Evolutionary conservation across 768 basidiomycete genomes (phyloP).

Genomic region (Tulasnella sp.): DNA sequence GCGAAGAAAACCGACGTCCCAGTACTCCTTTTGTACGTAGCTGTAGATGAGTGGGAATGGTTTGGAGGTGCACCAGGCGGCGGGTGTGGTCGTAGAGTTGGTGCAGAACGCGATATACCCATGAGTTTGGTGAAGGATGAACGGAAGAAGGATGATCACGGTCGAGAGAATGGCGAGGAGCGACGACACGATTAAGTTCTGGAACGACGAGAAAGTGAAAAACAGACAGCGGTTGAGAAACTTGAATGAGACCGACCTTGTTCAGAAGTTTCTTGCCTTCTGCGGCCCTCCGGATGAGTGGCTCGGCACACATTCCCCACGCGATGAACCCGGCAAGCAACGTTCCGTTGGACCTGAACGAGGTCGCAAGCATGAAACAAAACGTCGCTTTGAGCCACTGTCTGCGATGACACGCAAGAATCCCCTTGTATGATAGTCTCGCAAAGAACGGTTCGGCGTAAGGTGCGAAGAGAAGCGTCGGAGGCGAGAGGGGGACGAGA

Average conservation of each 20-base stretch:
- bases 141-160: slow-evolving; percentile 37
- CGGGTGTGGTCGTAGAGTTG: background rate
- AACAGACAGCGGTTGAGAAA: background rate
- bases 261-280: too few species aligned
- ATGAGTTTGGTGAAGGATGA: slow-evolving; percentile 54
- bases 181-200: background rate
- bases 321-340: slow-evolving; percentile 64
- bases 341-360: slow-evolving; percentile 70
- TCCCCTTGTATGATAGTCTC: slow-evolving; percentile 62
- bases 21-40: slow-evolving; percentile 74
- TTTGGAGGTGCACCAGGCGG: slow-evolving; percentile 17
- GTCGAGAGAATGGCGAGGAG: background rate
- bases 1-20: slow-evolving; percentile 72
- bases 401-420: slow-evolving; percentile 40
- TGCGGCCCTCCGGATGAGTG: slow-evolving; percentile 29
- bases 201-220: background rate
- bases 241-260: background rate
- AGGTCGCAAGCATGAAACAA: slow-evolving; percentile 49
- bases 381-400: slow-evolving; percentile 48
- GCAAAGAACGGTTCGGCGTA: slow-evolving; percentile 87
- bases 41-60: slow-evolving; percentile 62
- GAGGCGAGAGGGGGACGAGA: slow-evolving; percentile 70
- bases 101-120: slow-evolving; percentile 62
- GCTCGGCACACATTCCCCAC: slow-evolving; percentile 58
- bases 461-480: slow-evolving; percentile 53